phyloP scores from a whole-genome alignment of 2,329 filamentous ascomycete genomes.

The Cercospora zeina region DNA sequence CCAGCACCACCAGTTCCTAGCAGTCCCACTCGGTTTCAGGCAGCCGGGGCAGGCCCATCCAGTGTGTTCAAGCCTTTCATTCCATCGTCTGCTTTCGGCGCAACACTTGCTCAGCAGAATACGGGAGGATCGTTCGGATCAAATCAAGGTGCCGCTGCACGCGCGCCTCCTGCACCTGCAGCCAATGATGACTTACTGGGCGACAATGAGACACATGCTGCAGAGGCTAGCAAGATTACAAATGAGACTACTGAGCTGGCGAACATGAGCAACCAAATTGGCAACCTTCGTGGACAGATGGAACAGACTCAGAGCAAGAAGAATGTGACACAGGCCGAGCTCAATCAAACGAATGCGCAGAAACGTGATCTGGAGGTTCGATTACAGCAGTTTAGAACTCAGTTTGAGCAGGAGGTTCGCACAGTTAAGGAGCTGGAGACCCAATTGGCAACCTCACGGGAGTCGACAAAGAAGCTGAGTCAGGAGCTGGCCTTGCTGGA shows the following conservation, averaged over 20 bases:
- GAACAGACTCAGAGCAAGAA: constrained; percentile 87
- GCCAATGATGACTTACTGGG: constrained; percentile 77
- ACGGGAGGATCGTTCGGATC: constrained; percentile 63
- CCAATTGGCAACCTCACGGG: constrained; percentile 71
- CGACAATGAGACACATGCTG: constrained; percentile 71
- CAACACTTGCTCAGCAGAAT: constrained; percentile 71
- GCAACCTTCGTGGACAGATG: constrained; percentile 88
- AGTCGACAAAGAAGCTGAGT: constrained; percentile 81
- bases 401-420: constrained; percentile 92
- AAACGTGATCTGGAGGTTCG: constrained; percentile 92
- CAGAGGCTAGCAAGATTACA: constrained; percentile 82
- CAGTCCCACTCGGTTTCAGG: constrained; percentile 48
- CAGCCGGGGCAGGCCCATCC: constrained; percentile 36
- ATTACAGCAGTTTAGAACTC: constrained; percentile 76
- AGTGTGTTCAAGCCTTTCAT: constrained; percentile 82
- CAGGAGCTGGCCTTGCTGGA: constrained; percentile 82
- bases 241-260: constrained; percentile 89
- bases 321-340: constrained; percentile 72
- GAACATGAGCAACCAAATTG: constrained; percentile 93
- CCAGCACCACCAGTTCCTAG: constrained; percentile 52
- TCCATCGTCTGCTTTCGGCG: constrained; percentile 88
- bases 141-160: constrained; percentile 30
- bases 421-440: constrained; percentile 83
- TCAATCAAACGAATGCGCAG: constrained; percentile 77
- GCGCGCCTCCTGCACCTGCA: constrained; percentile 37